Base-by-base conservation (phyloP, 164 flowering plant genomes). In the Echeveria elegans region DNA sequence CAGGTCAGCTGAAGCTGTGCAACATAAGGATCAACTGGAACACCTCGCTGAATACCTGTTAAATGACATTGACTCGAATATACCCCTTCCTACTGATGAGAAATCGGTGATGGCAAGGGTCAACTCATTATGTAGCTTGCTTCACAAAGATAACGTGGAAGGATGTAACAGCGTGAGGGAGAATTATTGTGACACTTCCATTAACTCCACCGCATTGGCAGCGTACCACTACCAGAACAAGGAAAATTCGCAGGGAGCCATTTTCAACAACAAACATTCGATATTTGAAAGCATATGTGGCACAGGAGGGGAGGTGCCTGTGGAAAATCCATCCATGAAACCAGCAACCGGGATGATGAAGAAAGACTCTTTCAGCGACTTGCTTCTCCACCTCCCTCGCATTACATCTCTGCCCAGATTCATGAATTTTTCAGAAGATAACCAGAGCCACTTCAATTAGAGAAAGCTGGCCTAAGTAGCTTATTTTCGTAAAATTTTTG, bases 51-150 rank as follows among this genome's bases (percentile, higher is more conserved):
- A 43, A 72, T 1, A 48, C 76, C 64, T 79, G 74, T 38, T 77
- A 79, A 16, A 75, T 82, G 24, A 61, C 78, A 2, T 73, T 71
- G n/a, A 69, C 69, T 69, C 19, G 75, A 62, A 63, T 77, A 2
- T 69, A 65, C 59, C 78, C 77, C 63, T 3, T 71, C 7, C 79
- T 73, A 34, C 77, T 24, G 84, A 79, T 60, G 82, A 81, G 52
- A 38, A 73, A 26, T 36, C 66, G 12, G 66, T 79, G 66, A 75
- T 77, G 82, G 70, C 79, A 30, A 73, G 84, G 73, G 78, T 79
- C 43, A 79, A 75, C 70, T 81, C 82, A 5, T 76, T 81, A 5
- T 75, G 75, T 65, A 70, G 73, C 73, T 79, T 76, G 61, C 47
- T 81, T 31, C 78, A 80, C 65, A 77, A 75, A 47, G 76, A 76